Evolutionary conservation across 305 asterid genomes (phyloP).

Genomic region (Fraxinus ornus): DNA sequence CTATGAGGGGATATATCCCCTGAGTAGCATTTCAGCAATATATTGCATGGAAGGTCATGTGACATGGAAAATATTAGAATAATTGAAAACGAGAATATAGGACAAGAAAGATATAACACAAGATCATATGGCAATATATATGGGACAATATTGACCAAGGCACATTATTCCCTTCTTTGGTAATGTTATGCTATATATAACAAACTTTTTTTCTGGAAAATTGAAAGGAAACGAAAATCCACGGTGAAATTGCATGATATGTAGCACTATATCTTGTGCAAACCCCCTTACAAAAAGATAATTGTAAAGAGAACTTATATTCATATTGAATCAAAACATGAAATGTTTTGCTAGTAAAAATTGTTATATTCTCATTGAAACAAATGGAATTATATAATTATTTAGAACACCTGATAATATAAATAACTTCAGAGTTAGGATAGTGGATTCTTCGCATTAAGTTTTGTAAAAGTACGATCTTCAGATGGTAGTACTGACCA

Average conservation of each 20-base stretch:
- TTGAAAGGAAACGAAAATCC: constrained; percentile 4
- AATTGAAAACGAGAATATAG: not conserved
- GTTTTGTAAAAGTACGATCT: not conserved
- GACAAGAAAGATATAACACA: constrained; percentile 2
- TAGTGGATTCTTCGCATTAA: constrained; percentile 3
- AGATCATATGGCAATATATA: constrained; percentile 13
- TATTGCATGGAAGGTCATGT: not conserved
- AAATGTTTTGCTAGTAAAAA: constrained; percentile 5
- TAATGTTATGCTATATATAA: not conserved
- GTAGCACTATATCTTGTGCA: not conserved
- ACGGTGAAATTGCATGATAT: not conserved
- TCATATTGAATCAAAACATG: not conserved
- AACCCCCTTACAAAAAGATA: not conserved
- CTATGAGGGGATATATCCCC: constrained; percentile 8
- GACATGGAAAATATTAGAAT: not conserved
- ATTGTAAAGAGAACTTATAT: not conserved
- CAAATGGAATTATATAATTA: constrained; percentile 1
- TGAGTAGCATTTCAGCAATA: constrained; percentile 12
- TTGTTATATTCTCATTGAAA: not conserved
- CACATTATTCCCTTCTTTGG: not conserved
- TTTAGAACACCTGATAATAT: constrained; percentile 5
- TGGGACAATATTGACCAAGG: not conserved
- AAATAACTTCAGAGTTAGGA: not conserved
- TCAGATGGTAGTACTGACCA: constrained; percentile 51
- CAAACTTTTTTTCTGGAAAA: not conserved